Conservation (phyloP, 73 alveolate species). For the Paramecium sexaurelia region DNA sequence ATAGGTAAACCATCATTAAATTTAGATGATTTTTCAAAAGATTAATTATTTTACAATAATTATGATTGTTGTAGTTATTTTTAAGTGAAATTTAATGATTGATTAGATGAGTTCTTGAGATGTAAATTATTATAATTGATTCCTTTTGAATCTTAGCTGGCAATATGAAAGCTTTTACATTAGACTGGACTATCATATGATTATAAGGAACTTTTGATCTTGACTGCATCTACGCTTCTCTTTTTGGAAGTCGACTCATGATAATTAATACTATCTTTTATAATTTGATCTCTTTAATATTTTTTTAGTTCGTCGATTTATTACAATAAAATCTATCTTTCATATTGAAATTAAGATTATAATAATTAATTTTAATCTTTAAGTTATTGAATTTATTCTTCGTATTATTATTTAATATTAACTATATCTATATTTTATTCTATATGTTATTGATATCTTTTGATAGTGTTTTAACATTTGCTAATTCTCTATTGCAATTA, state of each 20-base stretch:
- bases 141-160: not conserved
- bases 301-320: slow-evolving; percentile 15
- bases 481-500: not conserved
- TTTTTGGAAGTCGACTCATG: slow-evolving; percentile 40
- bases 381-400: not conserved
- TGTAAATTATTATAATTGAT: not conserved
- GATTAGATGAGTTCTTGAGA: not conserved
- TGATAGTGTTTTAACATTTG: slow-evolving; percentile 32
- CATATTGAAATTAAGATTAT: slow-evolving; percentile 35
- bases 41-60: not conserved
- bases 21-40: slow-evolving; percentile 23
- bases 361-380: not conserved
- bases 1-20: slow-evolving; percentile 21
- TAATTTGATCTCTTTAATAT: not conserved
- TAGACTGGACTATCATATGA: slow-evolving; percentile 46
- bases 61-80: not conserved
- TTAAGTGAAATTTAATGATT: not conserved
- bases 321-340: not conserved
- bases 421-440: slow-evolving; percentile 23
- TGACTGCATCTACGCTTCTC: not conserved
- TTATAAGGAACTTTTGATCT: not conserved
- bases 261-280: not conserved
- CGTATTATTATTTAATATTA: not conserved
- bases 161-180: slow-evolving; percentile 48
- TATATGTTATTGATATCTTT: slow-evolving; percentile 4